Evolutionary conservation across 129 eudicot species (phyloP).

Genomic region (Chrysanthemum makinoi): DNA sequence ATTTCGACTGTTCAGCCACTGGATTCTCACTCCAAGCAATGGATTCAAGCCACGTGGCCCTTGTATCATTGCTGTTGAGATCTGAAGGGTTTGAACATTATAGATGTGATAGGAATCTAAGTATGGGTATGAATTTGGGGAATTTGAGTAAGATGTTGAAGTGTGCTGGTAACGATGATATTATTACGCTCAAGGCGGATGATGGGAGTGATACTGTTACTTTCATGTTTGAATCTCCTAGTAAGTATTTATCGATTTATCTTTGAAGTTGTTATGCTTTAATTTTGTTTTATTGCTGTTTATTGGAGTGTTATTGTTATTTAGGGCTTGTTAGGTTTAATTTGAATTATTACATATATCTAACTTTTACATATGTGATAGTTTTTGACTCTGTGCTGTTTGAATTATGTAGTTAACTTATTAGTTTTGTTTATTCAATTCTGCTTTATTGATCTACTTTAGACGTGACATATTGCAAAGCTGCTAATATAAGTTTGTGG

Average conservation of each 20-base stretch:
- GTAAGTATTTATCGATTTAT: constrained; percentile 33
- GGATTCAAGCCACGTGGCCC: constrained; percentile 93
- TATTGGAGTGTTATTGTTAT: not conserved
- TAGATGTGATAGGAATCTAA: constrained; percentile 68
- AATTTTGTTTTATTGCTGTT: not conserved
- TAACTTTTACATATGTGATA: no score
- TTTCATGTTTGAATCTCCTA: constrained; percentile 89
- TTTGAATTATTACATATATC: not conserved
- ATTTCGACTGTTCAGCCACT: constrained; percentile 81
- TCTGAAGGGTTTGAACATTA: constrained; percentile 94
- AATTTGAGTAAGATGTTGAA: constrained; percentile 86
- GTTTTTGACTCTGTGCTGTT: no score
- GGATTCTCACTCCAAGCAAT: constrained; percentile 91
- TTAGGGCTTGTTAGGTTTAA: not conserved
- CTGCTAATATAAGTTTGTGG: no score
- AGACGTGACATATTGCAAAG: no score
- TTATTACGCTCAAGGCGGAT: constrained; percentile 81
- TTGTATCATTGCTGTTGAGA: constrained; percentile 79
- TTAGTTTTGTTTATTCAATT: no score
- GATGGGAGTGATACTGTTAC: constrained; percentile 94
- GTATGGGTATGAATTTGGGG: constrained; percentile 84
- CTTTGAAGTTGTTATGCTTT: not conserved
- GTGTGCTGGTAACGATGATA: constrained; percentile 91
- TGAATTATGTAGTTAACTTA: no score
- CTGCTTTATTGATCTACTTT: no score